Conservation (phyloP, 805 yeast species). For the Saccharomycopsis selenospora region DNA sequence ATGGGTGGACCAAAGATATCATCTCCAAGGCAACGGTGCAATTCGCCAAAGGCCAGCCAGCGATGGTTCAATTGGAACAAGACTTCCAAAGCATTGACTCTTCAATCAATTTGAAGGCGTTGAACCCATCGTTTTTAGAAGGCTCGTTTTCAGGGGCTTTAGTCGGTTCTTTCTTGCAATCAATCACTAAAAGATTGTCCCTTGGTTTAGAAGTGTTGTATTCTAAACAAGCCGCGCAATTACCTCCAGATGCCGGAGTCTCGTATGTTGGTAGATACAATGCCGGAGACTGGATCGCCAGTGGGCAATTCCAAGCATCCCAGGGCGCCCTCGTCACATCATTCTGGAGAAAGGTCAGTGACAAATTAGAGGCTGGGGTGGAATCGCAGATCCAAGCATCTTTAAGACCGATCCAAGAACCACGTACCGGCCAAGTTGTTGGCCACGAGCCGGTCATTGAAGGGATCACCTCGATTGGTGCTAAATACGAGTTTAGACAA, state of each 20-base stretch:
- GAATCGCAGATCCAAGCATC: constrained; percentile 78
- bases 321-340: constrained; percentile 85
- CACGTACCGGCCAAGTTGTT: constrained; percentile 69
- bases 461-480: constrained; percentile 90
- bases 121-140: constrained; percentile 76
- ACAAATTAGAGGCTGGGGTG: constrained; percentile 90
- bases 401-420: constrained; percentile 65
- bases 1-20: constrained; percentile 78
- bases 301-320: constrained; percentile 80
- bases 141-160: constrained; percentile 85
- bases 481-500: constrained; percentile 96
- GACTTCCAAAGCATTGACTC: constrained; percentile 88
- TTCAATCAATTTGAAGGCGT: constrained; percentile 80
- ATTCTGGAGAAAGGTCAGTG: constrained; percentile 90
- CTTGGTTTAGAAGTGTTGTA: constrained; percentile 91
- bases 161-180: constrained; percentile 85
- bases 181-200: constrained; percentile 74
- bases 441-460: constrained; percentile 82
- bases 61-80: constrained; percentile 94
- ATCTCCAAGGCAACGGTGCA: constrained; percentile 82
- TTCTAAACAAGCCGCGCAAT: constrained; percentile 58
- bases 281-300: constrained; percentile 83
- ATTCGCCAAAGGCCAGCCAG: constrained; percentile 79
- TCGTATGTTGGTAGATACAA: constrained; percentile 87
- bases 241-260: constrained; percentile 87